phyloP scores from a whole-genome alignment of 495 filamentous ascomycete genomes.

The Xylaria castorea region DNA sequence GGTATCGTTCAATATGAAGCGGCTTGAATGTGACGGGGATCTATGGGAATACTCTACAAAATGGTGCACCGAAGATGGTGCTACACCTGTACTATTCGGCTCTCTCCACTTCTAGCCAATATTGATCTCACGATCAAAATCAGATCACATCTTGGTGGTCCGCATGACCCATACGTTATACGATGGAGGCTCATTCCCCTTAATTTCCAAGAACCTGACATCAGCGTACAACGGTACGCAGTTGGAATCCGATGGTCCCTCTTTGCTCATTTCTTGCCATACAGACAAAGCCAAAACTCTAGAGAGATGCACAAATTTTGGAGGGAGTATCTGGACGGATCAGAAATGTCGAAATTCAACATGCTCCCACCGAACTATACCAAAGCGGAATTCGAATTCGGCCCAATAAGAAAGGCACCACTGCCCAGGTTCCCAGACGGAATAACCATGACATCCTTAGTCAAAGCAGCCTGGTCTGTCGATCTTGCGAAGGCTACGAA shows the following conservation, averaged over 20 bases:
- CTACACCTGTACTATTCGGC: slow-evolving; percentile 4
- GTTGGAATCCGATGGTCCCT: slow-evolving; percentile 46
- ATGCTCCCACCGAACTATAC: background rate
- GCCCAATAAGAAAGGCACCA: background rate
- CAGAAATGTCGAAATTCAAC: background rate
- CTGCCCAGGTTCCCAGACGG: too few species aligned
- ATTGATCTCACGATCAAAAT: slow-evolving; percentile 55
- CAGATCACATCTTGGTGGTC: slow-evolving; percentile 61
- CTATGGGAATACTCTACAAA: slow-evolving; percentile 56
- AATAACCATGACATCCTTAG: too few species aligned
- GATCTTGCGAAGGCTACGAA: background rate
- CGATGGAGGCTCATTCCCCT: slow-evolving; percentile 67
- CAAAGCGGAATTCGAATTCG: background rate
- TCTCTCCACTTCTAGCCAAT: slow-evolving; percentile 49
- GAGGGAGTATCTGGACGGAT: slow-evolving; percentile 5
- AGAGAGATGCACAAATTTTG: slow-evolving; percentile 1
- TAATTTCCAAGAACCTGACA: slow-evolving; percentile 61
- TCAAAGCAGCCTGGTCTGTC: too few species aligned
- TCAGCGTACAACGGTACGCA: slow-evolving; percentile 56
- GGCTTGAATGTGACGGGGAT: slow-evolving; percentile 33
- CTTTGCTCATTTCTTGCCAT: slow-evolving; percentile 60
- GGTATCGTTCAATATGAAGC: slow-evolving; percentile 31
- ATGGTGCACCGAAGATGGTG: background rate
- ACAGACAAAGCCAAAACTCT: slow-evolving; percentile 36
- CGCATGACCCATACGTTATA: slow-evolving; percentile 73